A percentile compares a stretch with the other conserved stretches of the same genome.
phyloP scores from a whole-genome alignment of 352 stramenopile genomes.

The Phytopythium boreale region DNA sequence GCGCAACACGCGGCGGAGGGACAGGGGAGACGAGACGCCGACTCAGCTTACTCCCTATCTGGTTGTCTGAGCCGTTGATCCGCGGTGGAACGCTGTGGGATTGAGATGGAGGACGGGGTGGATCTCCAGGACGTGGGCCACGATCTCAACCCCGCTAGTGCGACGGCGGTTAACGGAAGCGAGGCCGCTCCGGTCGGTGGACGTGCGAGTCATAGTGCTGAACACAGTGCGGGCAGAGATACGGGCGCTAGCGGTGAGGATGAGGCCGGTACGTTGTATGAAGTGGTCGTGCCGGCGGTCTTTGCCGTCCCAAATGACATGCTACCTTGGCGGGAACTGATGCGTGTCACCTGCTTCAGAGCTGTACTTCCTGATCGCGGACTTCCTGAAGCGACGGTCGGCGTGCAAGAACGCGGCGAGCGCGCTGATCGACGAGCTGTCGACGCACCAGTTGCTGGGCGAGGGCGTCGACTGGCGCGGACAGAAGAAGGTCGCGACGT shows the following conservation, averaged over 20 bases:
- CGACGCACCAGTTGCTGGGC: constrained; percentile 50
- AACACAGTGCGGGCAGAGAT: background rate
- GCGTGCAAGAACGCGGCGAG: constrained; percentile 62
- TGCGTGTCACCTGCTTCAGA: constrained; percentile 19
- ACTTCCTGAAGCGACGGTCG: constrained; percentile 74
- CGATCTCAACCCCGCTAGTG: background rate
- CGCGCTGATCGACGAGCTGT: constrained; percentile 62
- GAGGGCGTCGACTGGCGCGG: constrained; percentile 71
- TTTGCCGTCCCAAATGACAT: background rate
- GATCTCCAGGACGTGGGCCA: background rate
- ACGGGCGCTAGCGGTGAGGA: background rate
- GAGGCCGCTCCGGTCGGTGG: background rate
- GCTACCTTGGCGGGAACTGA: background rate
- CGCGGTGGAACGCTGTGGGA: background rate
- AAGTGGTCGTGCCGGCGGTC: background rate
- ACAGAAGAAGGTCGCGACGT: constrained; percentile 39
- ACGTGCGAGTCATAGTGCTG: background rate
- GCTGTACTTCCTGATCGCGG: constrained; percentile 83
- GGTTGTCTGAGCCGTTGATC: background rate
- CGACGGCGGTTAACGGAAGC: background rate
- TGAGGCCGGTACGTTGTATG: background rate
- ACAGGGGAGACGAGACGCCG: background rate
- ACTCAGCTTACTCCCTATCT: background rate
- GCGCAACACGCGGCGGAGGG: background rate
- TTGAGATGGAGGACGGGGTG: background rate